Conservation (phyloP, 1,139 yeast species). For the Hansenula lynferdii region DNA sequence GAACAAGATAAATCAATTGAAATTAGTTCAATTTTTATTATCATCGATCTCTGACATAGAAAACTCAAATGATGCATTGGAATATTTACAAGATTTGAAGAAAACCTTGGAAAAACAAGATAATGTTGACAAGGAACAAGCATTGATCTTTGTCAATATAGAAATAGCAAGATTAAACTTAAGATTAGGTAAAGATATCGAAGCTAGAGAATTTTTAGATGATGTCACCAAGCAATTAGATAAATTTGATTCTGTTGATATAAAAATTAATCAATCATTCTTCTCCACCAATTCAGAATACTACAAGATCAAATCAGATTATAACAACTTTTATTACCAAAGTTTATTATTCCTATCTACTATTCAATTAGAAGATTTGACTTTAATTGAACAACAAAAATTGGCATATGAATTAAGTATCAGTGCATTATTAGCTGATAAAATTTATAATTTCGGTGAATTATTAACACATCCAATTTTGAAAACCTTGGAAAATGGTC, state of each 20-base stretch:
- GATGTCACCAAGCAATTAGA: slow-evolving; percentile 56
- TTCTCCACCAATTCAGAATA: slow-evolving; percentile 78
- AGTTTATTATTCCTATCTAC: slow-evolving; percentile 61
- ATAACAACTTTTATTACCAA: slow-evolving; percentile 72
- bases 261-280: slow-evolving; percentile 75
- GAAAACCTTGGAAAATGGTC: slow-evolving; percentile 42
- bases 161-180: slow-evolving; percentile 76
- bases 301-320: slow-evolving; percentile 70
- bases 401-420: slow-evolving; percentile 80
- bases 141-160: slow-evolving; percentile 60
- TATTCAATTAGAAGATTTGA: slow-evolving; percentile 42
- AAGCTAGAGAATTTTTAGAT: slow-evolving; percentile 69
- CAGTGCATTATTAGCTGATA: slow-evolving; percentile 88
- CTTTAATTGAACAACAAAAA: slow-evolving; percentile 46
- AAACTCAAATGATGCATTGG: slow-evolving; percentile 45
- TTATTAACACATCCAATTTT: slow-evolving; percentile 85
- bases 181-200: slow-evolving; percentile 49
- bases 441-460: slow-evolving; percentile 94
- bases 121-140: slow-evolving; percentile 36
- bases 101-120: slow-evolving; percentile 35
- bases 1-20: slow-evolving; percentile 71
- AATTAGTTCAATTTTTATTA: slow-evolving; percentile 71
- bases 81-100: slow-evolving; percentile 49
- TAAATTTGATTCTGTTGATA: slow-evolving; percentile 53
- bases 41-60: slow-evolving; percentile 45